Base-by-base conservation (phyloP, 176 grass and related monocot species). In the Coix lacrymajobi region DNA sequence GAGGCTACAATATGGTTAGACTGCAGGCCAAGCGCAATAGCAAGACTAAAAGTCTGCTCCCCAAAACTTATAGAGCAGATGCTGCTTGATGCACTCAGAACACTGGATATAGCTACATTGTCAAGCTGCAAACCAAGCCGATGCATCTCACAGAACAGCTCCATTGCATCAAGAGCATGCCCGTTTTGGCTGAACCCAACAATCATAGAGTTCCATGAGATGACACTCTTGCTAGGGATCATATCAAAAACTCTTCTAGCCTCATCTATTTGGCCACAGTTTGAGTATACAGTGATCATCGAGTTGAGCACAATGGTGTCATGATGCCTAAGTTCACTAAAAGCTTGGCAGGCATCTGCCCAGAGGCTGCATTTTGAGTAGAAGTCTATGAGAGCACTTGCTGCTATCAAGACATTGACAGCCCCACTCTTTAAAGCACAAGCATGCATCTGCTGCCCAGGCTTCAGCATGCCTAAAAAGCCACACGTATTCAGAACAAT, bases 191-290 rank as follows among this genome's bases (percentile, higher is more conserved):
- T 94, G 24, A 89, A 87, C n/a, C 89, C 92, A 33, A 94, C 92
- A 8, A 91, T 81, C 81, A 94, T 87, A 36, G 92, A 87, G 76
- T 94, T 94, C 89, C 92, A 94, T 71, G 92, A 94, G 44, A 94
- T 89, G 49, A 94, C 28, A 68, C 69, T 91, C 81, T 94, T 94
- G 62, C 63, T 67, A 22, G 61, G 33, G 34, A 89, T 94, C 80
- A 82, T 85, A 66, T 82, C 19, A 68, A 91, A 94, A 57, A 87
- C 46, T 66, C 84, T 78, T 84, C 79, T 87, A 15, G 92, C 92
- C 12, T 94, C 84, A 36, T 83, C 67, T 70, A 80, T 85, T 68
- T 19, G 78, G 78, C 89, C 89, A 54, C 38, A 87, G 69, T 91
- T 94, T 17, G 87, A 94, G 84, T 94, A 89, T 17, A 94, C 69